These are phyloP conservation scores for Penicillium olsonii DNA, from an alignment of 2,329 filamentous ascomycete species.

Conservation along the genomic window DNA sequence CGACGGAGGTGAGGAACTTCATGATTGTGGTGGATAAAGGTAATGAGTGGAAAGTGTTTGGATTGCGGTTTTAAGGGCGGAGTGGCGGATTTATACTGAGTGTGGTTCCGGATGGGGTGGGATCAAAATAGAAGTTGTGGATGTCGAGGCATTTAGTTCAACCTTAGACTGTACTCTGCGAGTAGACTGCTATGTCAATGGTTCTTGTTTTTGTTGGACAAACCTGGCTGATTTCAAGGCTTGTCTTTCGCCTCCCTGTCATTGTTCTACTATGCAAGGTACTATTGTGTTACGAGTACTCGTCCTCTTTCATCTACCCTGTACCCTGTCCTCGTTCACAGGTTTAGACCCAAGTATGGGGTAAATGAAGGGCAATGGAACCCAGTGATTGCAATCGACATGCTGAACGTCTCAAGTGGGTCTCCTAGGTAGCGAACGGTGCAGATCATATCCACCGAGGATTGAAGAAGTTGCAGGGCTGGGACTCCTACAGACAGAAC, in stretches of 20 bases:
- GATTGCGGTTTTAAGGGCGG: not conserved
- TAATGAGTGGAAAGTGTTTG: not conserved
- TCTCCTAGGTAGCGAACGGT: slow-evolving; percentile 2
- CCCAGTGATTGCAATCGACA: slow-evolving; percentile 9
- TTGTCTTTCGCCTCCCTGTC: not conserved
- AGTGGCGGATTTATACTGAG: slow-evolving; percentile 10
- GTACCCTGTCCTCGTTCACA: not conserved
- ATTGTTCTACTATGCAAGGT: not conserved
- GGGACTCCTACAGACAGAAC: too few relatives aligned
- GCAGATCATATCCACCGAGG: slow-evolving; percentile 12
- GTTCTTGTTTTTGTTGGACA: too few relatives aligned
- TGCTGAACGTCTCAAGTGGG: slow-evolving; percentile 6
- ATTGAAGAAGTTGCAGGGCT: too few relatives aligned
- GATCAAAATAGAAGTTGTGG: slow-evolving; percentile 1
- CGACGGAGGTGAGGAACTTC: slow-evolving; percentile 31
- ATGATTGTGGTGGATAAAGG: slow-evolving; percentile 18
- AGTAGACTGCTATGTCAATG: too few relatives aligned
- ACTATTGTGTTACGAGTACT: not conserved
- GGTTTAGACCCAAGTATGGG: slow-evolving; percentile 3
- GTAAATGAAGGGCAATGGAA: slow-evolving; percentile 10
- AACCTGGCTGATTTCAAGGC: too few relatives aligned
- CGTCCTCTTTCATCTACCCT: too few relatives aligned
- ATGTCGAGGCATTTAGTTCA: not conserved
- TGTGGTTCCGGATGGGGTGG: slow-evolving; percentile 1
- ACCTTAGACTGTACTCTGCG: too few relatives aligned